phyloP scores from a whole-genome alignment of 345 rosid species.

The Lumnitzera racemosa region DNA sequence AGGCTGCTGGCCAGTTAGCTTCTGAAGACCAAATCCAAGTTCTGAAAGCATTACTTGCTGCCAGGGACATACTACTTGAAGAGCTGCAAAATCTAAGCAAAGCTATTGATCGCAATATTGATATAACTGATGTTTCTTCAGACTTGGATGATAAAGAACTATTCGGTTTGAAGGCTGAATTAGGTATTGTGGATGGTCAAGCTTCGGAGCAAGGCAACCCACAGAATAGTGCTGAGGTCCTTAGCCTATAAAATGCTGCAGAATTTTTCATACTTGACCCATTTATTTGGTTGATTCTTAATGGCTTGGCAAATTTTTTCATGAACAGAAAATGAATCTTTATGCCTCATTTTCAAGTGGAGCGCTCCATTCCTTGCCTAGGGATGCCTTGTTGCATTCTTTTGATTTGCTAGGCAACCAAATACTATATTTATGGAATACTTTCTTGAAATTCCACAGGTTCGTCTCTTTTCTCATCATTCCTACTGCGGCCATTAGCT shows the following conservation, averaged over 20 bases:
- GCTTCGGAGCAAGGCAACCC: conserved; percentile 52
- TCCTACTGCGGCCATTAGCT: neutral
- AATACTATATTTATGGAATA: conserved; percentile 60
- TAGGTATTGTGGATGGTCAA: conserved; percentile 24
- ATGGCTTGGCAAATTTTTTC: conserved; percentile 6
- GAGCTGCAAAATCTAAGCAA: conserved; percentile 62
- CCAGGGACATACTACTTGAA: conserved; percentile 55
- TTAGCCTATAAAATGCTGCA: conserved; percentile 29
- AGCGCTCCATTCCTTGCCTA: conserved; percentile 33
- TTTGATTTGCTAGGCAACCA: conserved; percentile 64
- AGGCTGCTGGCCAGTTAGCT: conserved; percentile 44
- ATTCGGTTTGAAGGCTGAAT: conserved; percentile 28
- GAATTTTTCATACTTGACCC: conserved; percentile 3
- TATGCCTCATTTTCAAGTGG: conserved; percentile 27
- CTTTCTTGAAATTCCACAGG: conserved; percentile 87
- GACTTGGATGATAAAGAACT: conserved; percentile 37
- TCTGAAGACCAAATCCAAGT: conserved; percentile 38
- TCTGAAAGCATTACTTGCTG: conserved; percentile 61
- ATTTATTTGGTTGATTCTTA: conserved; percentile 10
- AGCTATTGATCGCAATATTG: conserved; percentile 39
- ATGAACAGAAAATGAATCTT: conserved; percentile 42
- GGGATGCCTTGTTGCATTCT: conserved; percentile 38
- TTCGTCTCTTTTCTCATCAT: conserved; percentile 18
- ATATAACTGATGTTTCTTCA: conserved; percentile 47
- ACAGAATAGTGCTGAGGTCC: conserved; percentile 75